Percentiles rank a stretch among this genome's conserved stretches.
phyloP scores from a whole-genome alignment of 129 eudicot genomes.

The Tagetes erecta region DNA sequence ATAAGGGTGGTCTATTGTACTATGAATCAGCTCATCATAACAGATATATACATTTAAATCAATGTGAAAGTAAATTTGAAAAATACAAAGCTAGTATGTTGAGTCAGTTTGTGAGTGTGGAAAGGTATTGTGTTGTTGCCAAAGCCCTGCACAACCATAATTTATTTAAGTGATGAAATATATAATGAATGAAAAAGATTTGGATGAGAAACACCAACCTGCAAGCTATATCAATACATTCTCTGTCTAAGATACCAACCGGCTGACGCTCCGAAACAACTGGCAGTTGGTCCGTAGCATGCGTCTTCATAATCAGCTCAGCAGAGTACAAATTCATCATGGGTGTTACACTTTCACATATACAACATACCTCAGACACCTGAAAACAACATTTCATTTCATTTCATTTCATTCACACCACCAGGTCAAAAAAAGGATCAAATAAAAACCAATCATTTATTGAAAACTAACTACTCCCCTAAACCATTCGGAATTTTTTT shows the following conservation, averaged over 20 bases:
- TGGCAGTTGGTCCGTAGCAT: constrained; percentile 54
- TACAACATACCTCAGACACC: constrained; percentile 59
- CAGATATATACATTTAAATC: no score
- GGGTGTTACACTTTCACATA: constrained; percentile 62
- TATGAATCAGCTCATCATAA: no score
- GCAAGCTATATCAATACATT: constrained; percentile 75
- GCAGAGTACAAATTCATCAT: constrained; percentile 64
- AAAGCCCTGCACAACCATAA: constrained; percentile 49
- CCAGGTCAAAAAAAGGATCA: no score
- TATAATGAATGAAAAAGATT: background rate
- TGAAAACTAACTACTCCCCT: no score
- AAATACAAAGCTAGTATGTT: no score
- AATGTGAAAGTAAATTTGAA: no score
- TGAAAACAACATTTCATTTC: no score
- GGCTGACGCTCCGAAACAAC: constrained; percentile 63
- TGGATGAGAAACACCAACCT: constrained; percentile 38
- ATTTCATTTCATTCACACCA: no score
- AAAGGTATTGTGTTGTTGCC: constrained; percentile 47
- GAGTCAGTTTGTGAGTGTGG: constrained; percentile 5
- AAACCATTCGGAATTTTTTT: no score
- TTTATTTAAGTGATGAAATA: background rate
- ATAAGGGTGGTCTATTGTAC: no score
- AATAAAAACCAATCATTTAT: no score
- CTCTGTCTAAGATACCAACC: constrained; percentile 83
- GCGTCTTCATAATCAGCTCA: constrained; percentile 53